Evolutionary conservation across 1,284 basidiomycete genomes (phyloP), one percentile per base, ranked within the genome.

Genomic region (Trametes versicolor): DNA sequence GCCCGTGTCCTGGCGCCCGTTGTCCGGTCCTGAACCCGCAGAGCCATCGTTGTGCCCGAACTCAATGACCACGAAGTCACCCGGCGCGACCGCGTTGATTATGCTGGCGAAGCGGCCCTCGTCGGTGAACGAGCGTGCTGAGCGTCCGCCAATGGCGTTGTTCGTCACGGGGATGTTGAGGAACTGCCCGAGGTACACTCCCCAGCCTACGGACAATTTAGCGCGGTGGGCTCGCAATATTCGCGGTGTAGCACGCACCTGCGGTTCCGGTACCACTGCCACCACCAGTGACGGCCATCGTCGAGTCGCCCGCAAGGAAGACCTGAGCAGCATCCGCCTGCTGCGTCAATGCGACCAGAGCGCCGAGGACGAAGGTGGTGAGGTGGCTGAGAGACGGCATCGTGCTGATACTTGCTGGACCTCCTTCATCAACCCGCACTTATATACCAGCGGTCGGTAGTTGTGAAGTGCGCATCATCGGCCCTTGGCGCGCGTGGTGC

Each of bases 241-340:
- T 8, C 15, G 21, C 10, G 23, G 27, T 25, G 21, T n/a, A 13
- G 1, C 17, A 34, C 61, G 9, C 12, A 63, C 65, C 65, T 15
- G 58, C 65, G n/a, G 65, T 66, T 8, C 61, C 58, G 9, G 58
- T 66, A 8, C 65, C 65, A 0, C 53, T 37, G 8, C 65, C 65
- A 12, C 74, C 72, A 21, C 72, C 73, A 36, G 68, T 66, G 15
- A 53, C 58, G 0, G 76, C 76, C 74, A 77, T 77, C 0, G 83
- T 85, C 9, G 80, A 81, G 65, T 83, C 83, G 6, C 83, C 84
- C 4, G 83, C 82, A n/a, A 84, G 72, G 65, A 82, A 83, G 5
- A 85, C 75, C 53, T 51, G 60, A 17, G 65, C 48, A 19, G 48
- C 48, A 17, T 29, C 48, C 27, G 48, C 48, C 4, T 50, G 27